phyloP scores from a whole-genome alignment of 306 rosid species.

The Cucumis cinereus region DNA sequence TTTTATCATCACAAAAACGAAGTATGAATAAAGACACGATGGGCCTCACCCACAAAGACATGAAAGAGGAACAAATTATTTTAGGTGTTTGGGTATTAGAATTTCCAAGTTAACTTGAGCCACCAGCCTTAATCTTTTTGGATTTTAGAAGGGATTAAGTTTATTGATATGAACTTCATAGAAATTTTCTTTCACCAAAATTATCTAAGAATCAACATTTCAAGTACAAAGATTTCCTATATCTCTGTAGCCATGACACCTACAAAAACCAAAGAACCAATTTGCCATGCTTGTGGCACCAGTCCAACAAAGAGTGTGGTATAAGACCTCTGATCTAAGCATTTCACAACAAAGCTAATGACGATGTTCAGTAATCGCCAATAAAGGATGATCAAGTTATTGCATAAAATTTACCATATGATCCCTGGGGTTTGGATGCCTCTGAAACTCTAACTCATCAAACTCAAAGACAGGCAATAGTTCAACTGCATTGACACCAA shows the following conservation, averaged over 20 bases:
- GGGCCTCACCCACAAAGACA: not conserved
- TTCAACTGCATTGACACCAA: slow-evolving; percentile 90
- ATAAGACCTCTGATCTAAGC: not conserved
- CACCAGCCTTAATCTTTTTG: not conserved
- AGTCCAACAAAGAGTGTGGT: not conserved
- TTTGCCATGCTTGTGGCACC: not conserved
- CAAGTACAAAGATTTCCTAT: not conserved
- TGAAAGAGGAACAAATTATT: not conserved
- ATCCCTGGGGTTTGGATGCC: slow-evolving; percentile 82
- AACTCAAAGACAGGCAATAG: slow-evolving; percentile 83
- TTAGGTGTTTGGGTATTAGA: not conserved
- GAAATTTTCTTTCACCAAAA: not conserved
- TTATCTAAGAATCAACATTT: not conserved
- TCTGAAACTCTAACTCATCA: slow-evolving; percentile 86
- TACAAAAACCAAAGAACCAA: not conserved
- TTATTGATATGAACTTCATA: not conserved
- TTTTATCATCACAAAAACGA: not conserved
- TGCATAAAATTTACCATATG: slow-evolving; percentile 54
- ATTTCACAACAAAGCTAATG: not conserved
- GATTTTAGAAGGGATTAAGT: not conserved
- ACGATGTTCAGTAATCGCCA: not conserved
- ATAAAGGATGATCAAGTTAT: not conserved
- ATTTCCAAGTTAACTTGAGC: not conserved
- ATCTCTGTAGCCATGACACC: not conserved
- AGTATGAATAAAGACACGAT: not conserved